Conservation (phyloP, 495 filamentous ascomycete species). For the Annulohypoxylon maeteangense region DNA sequence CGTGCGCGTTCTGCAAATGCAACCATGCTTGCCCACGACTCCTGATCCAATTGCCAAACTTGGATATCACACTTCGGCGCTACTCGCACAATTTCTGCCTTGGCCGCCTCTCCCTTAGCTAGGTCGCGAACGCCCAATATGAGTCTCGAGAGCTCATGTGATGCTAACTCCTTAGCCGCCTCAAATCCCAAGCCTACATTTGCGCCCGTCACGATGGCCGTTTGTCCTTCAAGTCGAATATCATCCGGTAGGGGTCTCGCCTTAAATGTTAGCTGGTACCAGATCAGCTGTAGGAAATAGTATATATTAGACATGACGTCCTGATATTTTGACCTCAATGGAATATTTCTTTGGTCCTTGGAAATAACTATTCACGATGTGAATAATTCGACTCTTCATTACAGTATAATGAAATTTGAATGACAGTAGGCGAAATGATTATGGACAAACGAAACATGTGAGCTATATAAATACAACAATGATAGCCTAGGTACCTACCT, state of each 20-base stretch:
- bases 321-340: not conserved
- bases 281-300: slow-evolving; percentile 25
- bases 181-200: slow-evolving; percentile 66
- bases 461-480: not conserved
- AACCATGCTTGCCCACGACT: slow-evolving; percentile 51
- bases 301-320: slow-evolving; percentile 24
- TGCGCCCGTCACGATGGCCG: slow-evolving; percentile 64
- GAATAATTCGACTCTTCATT: not conserved
- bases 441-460: not conserved
- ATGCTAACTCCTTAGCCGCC: slow-evolving; percentile 56
- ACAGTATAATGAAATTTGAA: no score
- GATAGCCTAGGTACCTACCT: not conserved
- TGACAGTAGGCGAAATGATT: no score
- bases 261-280: slow-evolving; percentile 40
- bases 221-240: slow-evolving; percentile 46
- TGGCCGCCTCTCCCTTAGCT: slow-evolving; percentile 56
- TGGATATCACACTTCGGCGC: slow-evolving; percentile 53
- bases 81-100: slow-evolving; percentile 50
- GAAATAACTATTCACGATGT: not conserved
- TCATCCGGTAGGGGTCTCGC: slow-evolving; percentile 20
- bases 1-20: slow-evolving; percentile 53
- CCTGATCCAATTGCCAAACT: slow-evolving; percentile 65
- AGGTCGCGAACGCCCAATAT: slow-evolving; percentile 60
- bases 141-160: slow-evolving; percentile 53
- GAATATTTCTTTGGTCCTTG: not conserved